Percentiles rank a stretch among this genome's conserved stretches.
Evolutionary conservation across 2,329 filamentous ascomycete species (phyloP).

Genomic region (Penicillium sp.): DNA sequence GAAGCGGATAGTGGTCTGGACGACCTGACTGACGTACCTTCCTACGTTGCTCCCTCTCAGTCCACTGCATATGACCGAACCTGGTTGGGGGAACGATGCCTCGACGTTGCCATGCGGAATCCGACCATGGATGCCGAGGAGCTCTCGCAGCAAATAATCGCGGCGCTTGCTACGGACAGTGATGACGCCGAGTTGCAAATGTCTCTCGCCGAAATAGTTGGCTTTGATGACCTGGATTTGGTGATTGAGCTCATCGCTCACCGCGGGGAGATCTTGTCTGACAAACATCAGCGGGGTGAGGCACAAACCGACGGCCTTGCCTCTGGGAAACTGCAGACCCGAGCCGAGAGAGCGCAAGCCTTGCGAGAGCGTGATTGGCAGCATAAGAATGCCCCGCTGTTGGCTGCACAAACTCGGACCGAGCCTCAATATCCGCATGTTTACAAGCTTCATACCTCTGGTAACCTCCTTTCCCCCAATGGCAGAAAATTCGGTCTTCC

Average conservation of each 20-base stretch:
- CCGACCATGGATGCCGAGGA: constrained; percentile 62
- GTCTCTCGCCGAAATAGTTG: constrained; percentile 78
- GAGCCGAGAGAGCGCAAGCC: constrained; percentile 69
- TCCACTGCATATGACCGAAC: constrained; percentile 47
- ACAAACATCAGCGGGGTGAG: constrained; percentile 25
- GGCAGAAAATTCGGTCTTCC: constrained; percentile 82
- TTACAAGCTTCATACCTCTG: constrained; percentile 74
- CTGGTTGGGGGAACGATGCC: constrained; percentile 70
- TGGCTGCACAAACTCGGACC: constrained; percentile 62
- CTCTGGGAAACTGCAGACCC: constrained; percentile 60
- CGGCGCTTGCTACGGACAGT: constrained; percentile 63
- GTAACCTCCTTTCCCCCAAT: constrained; percentile 73
- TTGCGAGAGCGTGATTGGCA: constrained; percentile 69
- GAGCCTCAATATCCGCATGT: constrained; percentile 86
- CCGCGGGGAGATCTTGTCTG: constrained; percentile 59
- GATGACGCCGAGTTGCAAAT: constrained; percentile 87
- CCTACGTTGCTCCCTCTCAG: constrained; percentile 27
- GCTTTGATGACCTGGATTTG: constrained; percentile 89
- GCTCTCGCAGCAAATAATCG: constrained; percentile 71
- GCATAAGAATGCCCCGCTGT: constrained; percentile 72
- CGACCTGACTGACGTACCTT: constrained; percentile 51
- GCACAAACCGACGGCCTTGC: constrained; percentile 42
- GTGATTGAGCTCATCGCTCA: constrained; percentile 84
- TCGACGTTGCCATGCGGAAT: constrained; percentile 57
- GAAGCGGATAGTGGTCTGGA: constrained; percentile 61